Evolutionary conservation across 768 basidiomycete genomes (phyloP).

Genomic region (Boletus edulis): DNA sequence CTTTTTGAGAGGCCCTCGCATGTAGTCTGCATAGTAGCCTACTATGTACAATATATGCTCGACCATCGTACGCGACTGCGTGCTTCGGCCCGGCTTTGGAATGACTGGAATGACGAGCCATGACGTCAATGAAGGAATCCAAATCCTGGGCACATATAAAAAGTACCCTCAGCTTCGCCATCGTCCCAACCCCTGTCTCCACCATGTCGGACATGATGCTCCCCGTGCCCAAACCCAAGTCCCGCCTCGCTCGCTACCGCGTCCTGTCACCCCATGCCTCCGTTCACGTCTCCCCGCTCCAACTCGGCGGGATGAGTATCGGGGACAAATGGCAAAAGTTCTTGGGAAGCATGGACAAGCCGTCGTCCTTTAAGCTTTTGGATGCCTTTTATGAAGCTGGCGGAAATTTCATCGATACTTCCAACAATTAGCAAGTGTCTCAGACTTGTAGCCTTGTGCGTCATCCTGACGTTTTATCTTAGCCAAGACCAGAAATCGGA

Average conservation of each 20-base stretch:
- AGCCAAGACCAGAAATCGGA: slow-evolving; percentile 58
- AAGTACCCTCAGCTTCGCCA: too few relatives aligned
- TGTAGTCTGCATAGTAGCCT: too few relatives aligned
- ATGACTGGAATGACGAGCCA: background rate
- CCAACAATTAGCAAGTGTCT: slow-evolving; percentile 41
- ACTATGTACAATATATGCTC: too few relatives aligned
- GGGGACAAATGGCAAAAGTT: slow-evolving; percentile 37
- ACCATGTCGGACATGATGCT: slow-evolving; percentile 2
- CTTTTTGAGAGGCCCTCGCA: too few relatives aligned
- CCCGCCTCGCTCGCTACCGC: slow-evolving; percentile 36
- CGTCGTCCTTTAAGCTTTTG: slow-evolving; percentile 43
- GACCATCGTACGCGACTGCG: too few relatives aligned
- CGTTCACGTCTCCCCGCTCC: slow-evolving; percentile 46
- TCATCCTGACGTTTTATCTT: background rate
- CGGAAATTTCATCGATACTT: slow-evolving; percentile 51
- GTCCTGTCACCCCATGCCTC: slow-evolving; percentile 40
- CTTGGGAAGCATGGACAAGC: slow-evolving; percentile 41
- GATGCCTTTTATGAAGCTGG: slow-evolving; percentile 44
- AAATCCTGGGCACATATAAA: too few relatives aligned
- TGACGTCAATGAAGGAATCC: background rate
- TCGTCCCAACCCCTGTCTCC: background rate
- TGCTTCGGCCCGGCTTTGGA: too few relatives aligned
- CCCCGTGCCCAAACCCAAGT: slow-evolving; percentile 29
- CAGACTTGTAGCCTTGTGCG: background rate
- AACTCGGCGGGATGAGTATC: slow-evolving; percentile 48